Base-by-base conservation (phyloP, 176 grass and related monocot species). In the Cenchrus americanus region DNA sequence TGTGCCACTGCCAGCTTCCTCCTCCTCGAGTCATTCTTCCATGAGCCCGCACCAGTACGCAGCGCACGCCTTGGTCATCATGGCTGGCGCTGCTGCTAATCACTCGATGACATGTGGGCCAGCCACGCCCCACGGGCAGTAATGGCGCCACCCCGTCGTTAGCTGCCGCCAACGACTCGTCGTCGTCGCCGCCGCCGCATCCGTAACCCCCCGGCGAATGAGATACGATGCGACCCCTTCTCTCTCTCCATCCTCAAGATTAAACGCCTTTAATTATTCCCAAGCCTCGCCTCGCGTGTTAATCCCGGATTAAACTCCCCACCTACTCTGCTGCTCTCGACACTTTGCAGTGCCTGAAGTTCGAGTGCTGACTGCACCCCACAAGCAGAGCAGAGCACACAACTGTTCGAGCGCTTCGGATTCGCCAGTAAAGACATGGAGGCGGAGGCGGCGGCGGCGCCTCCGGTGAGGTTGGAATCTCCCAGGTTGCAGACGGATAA, bases 371-470 rank as follows among this genome's bases (percentile, higher is more conserved):
- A 44, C 7, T 44, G 43, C 43, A 30, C 2, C 27, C 27, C 27
- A 44, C 7, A 44, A 44, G 43, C 43, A 8, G n/a, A n/a, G n/a
- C n/a, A n/a, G 43, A 44, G 43, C 6, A 15, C 14, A 26, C 26
- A 64, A 62, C 12, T 62, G 34, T 37, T 37, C 34, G 13, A 34
- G 7, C 8, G 62, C 62, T 63, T 9, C 24, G 62, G 62, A 44
- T 7, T 44, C 43, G 43, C 49, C 11, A 4, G 1, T 30, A 62
- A 6, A 17, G 43, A 7, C 26, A 83, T 89, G 92, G 84, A 81
- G 86, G 66, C 79, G 61, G 80, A 84, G 24, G 61, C 79, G 24
- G 61, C 79, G 21, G 69, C 78, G 88, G 18, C 50, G 60, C 52
- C 67, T 26, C 26, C 81, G 32, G 51, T 53, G 14, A 46, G 71